phyloP scores from a whole-genome alignment of 768 basidiomycete species.

The Cystofilobasidium ferigula region DNA sequence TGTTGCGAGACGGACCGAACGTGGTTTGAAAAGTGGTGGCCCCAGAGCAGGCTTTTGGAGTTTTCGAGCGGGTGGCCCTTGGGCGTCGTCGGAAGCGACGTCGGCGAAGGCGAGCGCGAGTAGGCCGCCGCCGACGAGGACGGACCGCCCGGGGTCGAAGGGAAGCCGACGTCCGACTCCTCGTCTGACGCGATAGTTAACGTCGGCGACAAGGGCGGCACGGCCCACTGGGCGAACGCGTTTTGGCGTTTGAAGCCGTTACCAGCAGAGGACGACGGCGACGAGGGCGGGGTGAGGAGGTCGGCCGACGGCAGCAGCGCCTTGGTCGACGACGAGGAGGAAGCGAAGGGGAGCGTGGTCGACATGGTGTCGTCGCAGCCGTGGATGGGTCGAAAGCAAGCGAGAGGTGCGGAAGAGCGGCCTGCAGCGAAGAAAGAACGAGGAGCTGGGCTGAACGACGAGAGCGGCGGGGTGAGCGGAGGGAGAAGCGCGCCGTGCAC shows the following conservation, averaged over 20 bases:
- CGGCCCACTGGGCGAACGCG: slow-evolving; percentile 10
- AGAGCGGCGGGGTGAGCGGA: too few species aligned
- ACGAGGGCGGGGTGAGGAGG: not conserved
- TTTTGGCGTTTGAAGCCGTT: not conserved
- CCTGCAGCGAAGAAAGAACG: too few species aligned
- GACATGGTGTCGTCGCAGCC: too few species aligned
- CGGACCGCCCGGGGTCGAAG: too few species aligned
- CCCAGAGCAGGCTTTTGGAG: not conserved
- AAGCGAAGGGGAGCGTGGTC: too few species aligned
- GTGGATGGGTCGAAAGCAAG: too few species aligned
- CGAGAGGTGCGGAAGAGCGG: too few species aligned
- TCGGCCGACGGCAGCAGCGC: too few species aligned
- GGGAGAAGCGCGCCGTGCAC: too few species aligned
- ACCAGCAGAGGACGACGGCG: too few species aligned
- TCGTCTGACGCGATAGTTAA: slow-evolving; percentile 1
- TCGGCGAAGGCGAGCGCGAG: not conserved
- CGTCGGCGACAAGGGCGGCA: slow-evolving; percentile 6
- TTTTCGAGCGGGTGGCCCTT: slow-evolving; percentile 15
- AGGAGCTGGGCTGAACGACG: too few species aligned
- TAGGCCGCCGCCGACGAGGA: not conserved
- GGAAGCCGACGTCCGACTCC: slow-evolving; percentile 6
- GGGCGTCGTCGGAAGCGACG: not conserved
- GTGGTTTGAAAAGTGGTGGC: not conserved
- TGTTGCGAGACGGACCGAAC: not conserved
- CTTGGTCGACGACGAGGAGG: too few species aligned